phyloP scores from a whole-genome alignment of 192 early-diverging fungal species.

The Coemansia sp. region DNA sequence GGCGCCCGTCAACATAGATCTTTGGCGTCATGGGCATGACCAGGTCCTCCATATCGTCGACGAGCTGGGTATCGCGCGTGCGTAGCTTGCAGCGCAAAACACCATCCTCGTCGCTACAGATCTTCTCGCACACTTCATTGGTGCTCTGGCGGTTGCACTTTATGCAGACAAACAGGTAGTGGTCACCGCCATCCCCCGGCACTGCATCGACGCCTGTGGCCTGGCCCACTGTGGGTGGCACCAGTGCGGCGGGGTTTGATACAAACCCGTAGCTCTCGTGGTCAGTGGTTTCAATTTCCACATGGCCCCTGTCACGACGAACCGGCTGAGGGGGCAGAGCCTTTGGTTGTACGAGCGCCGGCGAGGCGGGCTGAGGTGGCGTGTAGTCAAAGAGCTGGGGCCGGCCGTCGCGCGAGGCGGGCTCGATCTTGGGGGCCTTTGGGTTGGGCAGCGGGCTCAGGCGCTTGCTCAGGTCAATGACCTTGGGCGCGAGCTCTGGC shows the following conservation, averaged over 20 bases:
- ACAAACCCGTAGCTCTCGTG: constrained; percentile 49
- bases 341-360: background rate
- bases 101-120: constrained; percentile 53
- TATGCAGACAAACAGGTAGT: constrained; percentile 52
- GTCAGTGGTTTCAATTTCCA: constrained; percentile 44
- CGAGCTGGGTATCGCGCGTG: constrained; percentile 31
- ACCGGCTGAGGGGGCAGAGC: background rate
- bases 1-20: constrained; percentile 41
- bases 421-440: constrained; percentile 39
- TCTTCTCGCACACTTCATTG: constrained; percentile 53
- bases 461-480: constrained; percentile 21
- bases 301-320: constrained; percentile 36
- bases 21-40: constrained; percentile 53
- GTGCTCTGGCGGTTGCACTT: constrained; percentile 54
- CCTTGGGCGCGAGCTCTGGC: constrained; percentile 16
- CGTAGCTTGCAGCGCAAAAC: constrained; percentile 50
- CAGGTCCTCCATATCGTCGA: constrained; percentile 54
- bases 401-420: constrained; percentile 30
- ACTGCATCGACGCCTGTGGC: background rate
- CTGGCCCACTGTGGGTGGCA: background rate
- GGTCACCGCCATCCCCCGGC: constrained; percentile 13
- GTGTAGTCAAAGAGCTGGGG: constrained; percentile 45
- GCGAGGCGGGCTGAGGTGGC: constrained; percentile 15
- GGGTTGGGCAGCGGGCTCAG: constrained; percentile 48
- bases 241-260: constrained; percentile 42